A percentile compares a stretch with the other conserved stretches of the same genome.
phyloP scores from a whole-genome alignment of 2,329 filamentous ascomycete species.

The Purpureocillium lavendulum region DNA sequence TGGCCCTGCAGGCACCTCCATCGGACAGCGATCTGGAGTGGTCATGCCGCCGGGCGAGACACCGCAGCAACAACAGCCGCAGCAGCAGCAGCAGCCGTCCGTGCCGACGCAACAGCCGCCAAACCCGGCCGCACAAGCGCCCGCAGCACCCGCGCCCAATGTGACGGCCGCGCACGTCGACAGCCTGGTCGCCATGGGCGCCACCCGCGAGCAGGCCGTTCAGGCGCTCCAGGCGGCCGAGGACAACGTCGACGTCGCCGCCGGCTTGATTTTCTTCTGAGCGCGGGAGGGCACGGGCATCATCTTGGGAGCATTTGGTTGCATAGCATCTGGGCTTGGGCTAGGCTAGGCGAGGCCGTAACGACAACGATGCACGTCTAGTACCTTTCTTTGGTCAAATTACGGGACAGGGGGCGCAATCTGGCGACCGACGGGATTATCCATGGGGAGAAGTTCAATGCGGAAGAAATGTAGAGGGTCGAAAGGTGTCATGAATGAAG shows the following conservation, averaged over 20 bases:
- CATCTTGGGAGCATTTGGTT: neutral
- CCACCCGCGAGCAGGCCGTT: constrained; percentile 66
- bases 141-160: constrained; percentile 16
- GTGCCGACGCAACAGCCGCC: constrained; percentile 15
- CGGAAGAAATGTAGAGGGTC: too few species aligned
- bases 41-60: constrained; percentile 34
- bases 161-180: constrained; percentile 61
- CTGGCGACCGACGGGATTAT: too few species aligned
- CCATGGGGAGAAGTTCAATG: too few species aligned
- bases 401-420: too few species aligned
- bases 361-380: neutral
- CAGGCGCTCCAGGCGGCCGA: constrained; percentile 73
- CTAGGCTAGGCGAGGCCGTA: neutral
- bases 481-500: too few species aligned
- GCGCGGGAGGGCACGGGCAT: neutral
- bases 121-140: constrained; percentile 14
- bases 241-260: constrained; percentile 67
- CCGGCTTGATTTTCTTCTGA: constrained; percentile 11
- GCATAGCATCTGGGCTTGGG: neutral
- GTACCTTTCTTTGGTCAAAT: too few species aligned
- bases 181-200: constrained; percentile 69
- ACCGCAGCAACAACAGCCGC: constrained; percentile 11
- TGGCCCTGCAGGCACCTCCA: constrained; percentile 81
- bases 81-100: constrained; percentile 7
- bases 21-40: constrained; percentile 76